Evolutionary conservation across 2,329 filamentous ascomycete species (phyloP).

Genomic region (Nannizziopsis barbatae): DNA sequence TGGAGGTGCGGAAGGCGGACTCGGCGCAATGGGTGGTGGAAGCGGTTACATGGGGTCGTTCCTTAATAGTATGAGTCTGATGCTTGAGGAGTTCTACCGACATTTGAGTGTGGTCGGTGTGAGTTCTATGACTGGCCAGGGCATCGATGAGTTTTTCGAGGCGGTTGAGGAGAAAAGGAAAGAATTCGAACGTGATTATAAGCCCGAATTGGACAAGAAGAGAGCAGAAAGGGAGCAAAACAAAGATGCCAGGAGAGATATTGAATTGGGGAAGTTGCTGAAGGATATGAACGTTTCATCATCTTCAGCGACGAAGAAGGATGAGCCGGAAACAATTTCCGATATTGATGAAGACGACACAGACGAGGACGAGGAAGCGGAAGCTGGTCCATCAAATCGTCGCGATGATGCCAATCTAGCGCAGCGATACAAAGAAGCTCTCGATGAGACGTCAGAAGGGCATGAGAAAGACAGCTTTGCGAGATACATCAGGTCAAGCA

Average conservation of each 20-base stretch:
- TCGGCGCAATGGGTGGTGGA: constrained; percentile 52
- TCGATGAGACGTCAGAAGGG: constrained; percentile 44
- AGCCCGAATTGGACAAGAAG: constrained; percentile 75
- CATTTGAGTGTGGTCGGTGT: constrained; percentile 89
- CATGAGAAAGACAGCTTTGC: constrained; percentile 38
- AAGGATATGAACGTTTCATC: constrained; percentile 62
- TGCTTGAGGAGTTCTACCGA: constrained; percentile 95
- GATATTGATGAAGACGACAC: constrained; percentile 41
- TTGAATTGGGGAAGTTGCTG: constrained; percentile 88
- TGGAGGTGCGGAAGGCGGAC: constrained; percentile 60
- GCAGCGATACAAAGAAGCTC: constrained; percentile 63
- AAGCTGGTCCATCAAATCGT: constrained; percentile 39
- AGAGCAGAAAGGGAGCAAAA: constrained; percentile 62
- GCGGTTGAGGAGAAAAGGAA: constrained; percentile 76
- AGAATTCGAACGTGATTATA: constrained; percentile 85
- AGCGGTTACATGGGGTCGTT: constrained; percentile 94
- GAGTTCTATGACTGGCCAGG: constrained; percentile 81
- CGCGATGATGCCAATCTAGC: constrained; percentile 55
- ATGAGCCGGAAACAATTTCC: constrained; percentile 35
- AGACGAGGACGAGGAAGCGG: constrained; percentile 41
- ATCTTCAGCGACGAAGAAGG: constrained; percentile 28
- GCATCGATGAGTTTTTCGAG: constrained; percentile 85
- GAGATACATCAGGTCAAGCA: constrained; percentile 36
- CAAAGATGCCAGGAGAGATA: constrained; percentile 60
- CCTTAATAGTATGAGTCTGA: constrained; percentile 93